A percentile compares a stretch with the other conserved stretches of the same genome.
phyloP scores from a whole-genome alignment of 2,329 filamentous ascomycete species.

The Madurella mycetomatis region DNA sequence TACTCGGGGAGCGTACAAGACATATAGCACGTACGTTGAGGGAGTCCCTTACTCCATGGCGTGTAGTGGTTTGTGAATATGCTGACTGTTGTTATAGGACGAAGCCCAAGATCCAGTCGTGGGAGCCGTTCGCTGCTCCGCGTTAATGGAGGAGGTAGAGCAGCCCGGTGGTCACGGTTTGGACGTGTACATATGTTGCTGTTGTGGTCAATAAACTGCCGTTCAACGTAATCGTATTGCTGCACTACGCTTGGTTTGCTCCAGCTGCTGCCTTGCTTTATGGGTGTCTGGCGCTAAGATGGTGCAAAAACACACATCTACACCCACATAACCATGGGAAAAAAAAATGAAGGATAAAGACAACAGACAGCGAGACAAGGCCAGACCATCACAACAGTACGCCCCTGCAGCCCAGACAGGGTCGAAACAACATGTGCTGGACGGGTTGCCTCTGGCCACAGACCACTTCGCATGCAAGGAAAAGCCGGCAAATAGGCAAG shows the following conservation, averaged over 20 bases:
- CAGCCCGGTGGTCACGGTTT: neutral
- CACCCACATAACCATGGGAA: no score
- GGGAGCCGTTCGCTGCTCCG: conserved; percentile 32
- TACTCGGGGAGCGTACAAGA: conserved; percentile 76
- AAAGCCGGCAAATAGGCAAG: no score
- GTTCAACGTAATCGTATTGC: neutral
- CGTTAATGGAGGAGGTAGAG: conserved; percentile 16
- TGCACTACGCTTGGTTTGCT: neutral
- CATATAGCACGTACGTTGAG: conserved; percentile 86
- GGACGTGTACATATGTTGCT: conserved; percentile 2
- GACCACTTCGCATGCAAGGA: no score
- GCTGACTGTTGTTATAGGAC: conserved; percentile 22
- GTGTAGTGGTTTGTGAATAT: neutral
- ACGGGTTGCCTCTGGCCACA: no score
- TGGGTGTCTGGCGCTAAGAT: no score
- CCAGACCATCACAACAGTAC: no score
- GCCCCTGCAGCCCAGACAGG: no score
- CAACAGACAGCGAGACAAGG: no score
- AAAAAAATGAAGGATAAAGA: no score
- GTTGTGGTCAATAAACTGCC: neutral
- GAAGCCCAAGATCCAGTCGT: conserved; percentile 34
- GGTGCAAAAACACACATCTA: no score
- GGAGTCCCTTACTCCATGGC: neutral
- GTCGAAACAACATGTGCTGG: no score
- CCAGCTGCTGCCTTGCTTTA: no score